Conservation (phyloP, 768 basidiomycete genomes). For the Baorangia bicolor region DNA sequence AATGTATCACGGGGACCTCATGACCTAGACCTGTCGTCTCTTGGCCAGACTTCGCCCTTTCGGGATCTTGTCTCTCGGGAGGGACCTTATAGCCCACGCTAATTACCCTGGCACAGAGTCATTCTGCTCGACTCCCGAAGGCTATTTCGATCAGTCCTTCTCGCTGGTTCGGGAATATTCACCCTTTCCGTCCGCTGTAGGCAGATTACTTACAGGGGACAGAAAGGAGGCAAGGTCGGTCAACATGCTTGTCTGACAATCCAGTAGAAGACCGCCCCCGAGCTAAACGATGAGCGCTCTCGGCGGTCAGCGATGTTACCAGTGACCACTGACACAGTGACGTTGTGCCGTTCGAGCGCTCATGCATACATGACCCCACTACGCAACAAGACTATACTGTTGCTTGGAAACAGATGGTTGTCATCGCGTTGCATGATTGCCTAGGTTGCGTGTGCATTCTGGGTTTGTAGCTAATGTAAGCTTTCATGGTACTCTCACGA, state of each 20-base stretch:
- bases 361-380: background rate
- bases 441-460: background rate
- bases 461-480: background rate
- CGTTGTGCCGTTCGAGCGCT: background rate
- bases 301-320: background rate
- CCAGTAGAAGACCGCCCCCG: background rate
- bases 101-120: background rate
- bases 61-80: background rate
- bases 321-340: no score
- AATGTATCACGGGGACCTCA: background rate
- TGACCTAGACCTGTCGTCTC: background rate
- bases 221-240: constrained; percentile 16
- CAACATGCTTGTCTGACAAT: background rate
- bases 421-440: background rate
- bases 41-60: background rate
- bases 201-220: constrained; percentile 19
- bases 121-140: background rate
- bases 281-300: background rate
- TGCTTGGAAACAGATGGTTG: background rate
- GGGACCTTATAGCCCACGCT: background rate
- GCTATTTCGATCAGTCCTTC: background rate
- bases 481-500: background rate
- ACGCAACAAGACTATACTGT: background rate
- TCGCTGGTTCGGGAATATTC: background rate
- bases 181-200: constrained; percentile 29